Base-by-base conservation (phyloP, 768 basidiomycete species). In the Suillus placidus region DNA sequence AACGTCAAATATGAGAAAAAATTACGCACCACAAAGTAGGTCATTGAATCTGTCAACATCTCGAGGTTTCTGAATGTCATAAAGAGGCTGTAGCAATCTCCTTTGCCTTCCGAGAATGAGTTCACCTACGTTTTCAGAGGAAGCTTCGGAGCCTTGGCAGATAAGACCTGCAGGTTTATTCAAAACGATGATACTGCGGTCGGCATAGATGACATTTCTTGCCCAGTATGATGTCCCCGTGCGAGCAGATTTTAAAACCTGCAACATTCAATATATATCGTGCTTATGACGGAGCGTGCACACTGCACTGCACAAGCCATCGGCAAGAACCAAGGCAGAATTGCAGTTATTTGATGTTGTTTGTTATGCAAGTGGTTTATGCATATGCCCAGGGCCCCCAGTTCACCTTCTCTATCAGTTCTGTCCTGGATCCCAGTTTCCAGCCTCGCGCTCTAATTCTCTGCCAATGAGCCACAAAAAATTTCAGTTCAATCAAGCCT, bases 121-220 rank as follows among this genome's bases (percentile, higher is more conserved):
- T 16, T 64, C 30, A 64, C 12, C 43, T 30, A 62, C 45, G n/a
- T 37, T 58, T 34, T 58, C 47, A 61, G 49, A 37, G 49, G 60
- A 56, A 60, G 70, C 65, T 60, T 81, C 64, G 35, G 73, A 77
- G 61, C 73, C 71, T 74, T 89, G 88, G 64, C 85, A 87, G 14
- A 86, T 72, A 49, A 90, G 77, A 26, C 81, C 83, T 4, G 85
- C 80, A 4, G 88, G 88, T 71, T 90, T 90, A 70, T 88, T 87
- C 49, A 88, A 68, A 8, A 88, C 80, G 20, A 88, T 74, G n/a
- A 84, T 64, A 23, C 80, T 78, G 49, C 81, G 80, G 74, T 90
- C 88, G 64, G 82, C 78, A 71, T 88, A 90, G 8, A 88, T 64
- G 20, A 76, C 77, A 37, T 71, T 45, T 69, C 74, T 76, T 51